Conservation (phyloP, 23 red algal genomes). For the Gracilariopsis chorda region DNA sequence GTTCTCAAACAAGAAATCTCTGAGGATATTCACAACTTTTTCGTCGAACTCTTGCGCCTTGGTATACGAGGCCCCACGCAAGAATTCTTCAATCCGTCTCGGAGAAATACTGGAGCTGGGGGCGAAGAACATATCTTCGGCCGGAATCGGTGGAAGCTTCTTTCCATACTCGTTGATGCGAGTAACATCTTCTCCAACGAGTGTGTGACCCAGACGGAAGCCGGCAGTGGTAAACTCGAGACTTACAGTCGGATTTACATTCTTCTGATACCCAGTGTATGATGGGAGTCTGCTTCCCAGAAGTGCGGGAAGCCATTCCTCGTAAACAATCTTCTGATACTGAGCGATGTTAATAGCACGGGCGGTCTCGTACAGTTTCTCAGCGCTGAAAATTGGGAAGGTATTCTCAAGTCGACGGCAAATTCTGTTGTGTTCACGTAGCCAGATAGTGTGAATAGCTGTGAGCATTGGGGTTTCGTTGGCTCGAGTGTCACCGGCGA, state of each 20-base stretch:
- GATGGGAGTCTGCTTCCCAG: not conserved
- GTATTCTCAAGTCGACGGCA: not conserved
- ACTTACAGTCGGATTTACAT: slow-evolving; percentile 37
- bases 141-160: not conserved
- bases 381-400: not conserved
- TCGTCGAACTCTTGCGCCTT: slow-evolving; percentile 54
- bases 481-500: slow-evolving; percentile 53
- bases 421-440: slow-evolving; percentile 72
- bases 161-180: not conserved
- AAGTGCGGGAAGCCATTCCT: slow-evolving; percentile 54
- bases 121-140: slow-evolving; percentile 37
- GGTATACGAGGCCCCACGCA: slow-evolving; percentile 18
- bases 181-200: slow-evolving; percentile 34
- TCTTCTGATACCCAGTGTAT: slow-evolving; percentile 38
- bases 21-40: slow-evolving; percentile 7
- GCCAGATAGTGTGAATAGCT: slow-evolving; percentile 63
- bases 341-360: slow-evolving; percentile 58
- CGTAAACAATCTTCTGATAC: slow-evolving; percentile 56
- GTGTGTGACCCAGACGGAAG: slow-evolving; percentile 70
- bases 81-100: slow-evolving; percentile 38
- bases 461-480: slow-evolving; percentile 66
- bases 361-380: slow-evolving; percentile 39
- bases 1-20: slow-evolving; percentile 55
- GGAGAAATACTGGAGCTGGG: not conserved
- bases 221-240: slow-evolving; percentile 59